These are phyloP conservation scores for Ascochyta lentis DNA, from an alignment of 2,329 filamentous ascomycete species.

Conservation along the genomic window DNA sequence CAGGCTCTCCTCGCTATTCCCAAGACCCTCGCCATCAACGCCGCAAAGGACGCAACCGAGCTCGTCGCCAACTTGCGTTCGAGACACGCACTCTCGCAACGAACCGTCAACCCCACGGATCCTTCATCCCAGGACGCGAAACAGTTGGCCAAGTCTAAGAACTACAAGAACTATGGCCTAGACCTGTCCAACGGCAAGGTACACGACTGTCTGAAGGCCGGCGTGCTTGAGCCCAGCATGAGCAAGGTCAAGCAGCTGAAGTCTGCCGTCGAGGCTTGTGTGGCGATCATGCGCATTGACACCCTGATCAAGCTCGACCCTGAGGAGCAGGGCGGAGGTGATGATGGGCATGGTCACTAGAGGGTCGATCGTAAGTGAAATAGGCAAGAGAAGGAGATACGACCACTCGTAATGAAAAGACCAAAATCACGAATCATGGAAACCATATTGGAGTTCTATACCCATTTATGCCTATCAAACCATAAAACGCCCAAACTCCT, in stretches of 20 bases:
- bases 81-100: constrained; percentile 91
- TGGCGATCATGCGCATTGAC: constrained; percentile 99
- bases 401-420: constrained; percentile 21
- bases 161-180: constrained; percentile 97
- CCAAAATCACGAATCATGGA: constrained; percentile 18
- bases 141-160: constrained; percentile 89
- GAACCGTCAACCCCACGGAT: constrained; percentile 73
- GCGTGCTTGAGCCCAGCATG: constrained; percentile 94
- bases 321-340: constrained; percentile 74
- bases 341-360: constrained; percentile 87
- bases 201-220: constrained; percentile 90
- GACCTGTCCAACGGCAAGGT: constrained; percentile 90
- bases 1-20: constrained; percentile 93
- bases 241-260: constrained; percentile 99
- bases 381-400: constrained; percentile 15
- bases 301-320: constrained; percentile 98
- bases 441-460: constrained; percentile 17
- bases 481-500: neutral
- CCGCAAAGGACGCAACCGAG: constrained; percentile 94
- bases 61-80: constrained; percentile 94
- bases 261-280: constrained; percentile 97
- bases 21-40: constrained; percentile 96
- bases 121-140: constrained; percentile 76
- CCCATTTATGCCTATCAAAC: constrained; percentile 7
- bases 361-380: constrained; percentile 4